phyloP scores from a whole-genome alignment of 2,329 filamentous ascomycete species.

The Ophiostoma australiae region DNA sequence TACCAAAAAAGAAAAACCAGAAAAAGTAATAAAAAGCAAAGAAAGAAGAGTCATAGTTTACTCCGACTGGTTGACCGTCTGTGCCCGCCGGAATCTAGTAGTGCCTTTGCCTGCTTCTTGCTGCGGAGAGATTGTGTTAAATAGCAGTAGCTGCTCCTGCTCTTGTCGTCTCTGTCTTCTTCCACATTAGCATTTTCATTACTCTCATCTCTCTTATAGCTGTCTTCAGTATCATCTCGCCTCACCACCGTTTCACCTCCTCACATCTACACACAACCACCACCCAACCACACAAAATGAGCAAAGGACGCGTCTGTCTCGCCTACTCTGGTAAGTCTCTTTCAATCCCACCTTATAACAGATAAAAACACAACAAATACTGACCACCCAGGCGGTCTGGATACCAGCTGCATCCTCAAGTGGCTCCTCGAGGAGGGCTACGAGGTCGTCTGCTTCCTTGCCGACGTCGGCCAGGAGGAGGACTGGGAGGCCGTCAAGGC shows the following conservation, averaged over 20 bases:
- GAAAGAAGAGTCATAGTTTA: constrained; percentile 6
- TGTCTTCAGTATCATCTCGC: neutral
- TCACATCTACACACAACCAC: constrained; percentile 6
- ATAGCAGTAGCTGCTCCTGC: neutral
- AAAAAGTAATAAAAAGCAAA: neutral
- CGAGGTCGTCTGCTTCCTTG: constrained; percentile 59
- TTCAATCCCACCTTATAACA: neutral
- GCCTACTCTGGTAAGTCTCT: constrained; percentile 31
- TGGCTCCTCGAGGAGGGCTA: constrained; percentile 46
- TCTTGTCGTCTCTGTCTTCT: neutral
- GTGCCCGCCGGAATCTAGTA: neutral
- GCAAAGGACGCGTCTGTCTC: constrained; percentile 36
- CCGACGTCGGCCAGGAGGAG: constrained; percentile 71
- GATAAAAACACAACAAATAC: neutral
- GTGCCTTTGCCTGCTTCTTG: neutral
- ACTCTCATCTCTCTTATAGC: neutral
- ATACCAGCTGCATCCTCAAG: constrained; percentile 30
- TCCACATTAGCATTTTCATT: constrained; percentile 10
- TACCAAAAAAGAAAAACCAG: neutral
- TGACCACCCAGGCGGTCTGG: constrained; percentile 26
- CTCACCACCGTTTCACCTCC: neutral
- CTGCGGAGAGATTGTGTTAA: neutral
- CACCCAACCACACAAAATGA: constrained; percentile 28
- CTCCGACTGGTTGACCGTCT: constrained; percentile 7
- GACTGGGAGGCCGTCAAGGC: constrained; percentile 67